Evolutionary conservation across 106 monocot genomes (phyloP), one percentile per base, ranked within the genome.

Genomic region (Dioscorea alata): DNA sequence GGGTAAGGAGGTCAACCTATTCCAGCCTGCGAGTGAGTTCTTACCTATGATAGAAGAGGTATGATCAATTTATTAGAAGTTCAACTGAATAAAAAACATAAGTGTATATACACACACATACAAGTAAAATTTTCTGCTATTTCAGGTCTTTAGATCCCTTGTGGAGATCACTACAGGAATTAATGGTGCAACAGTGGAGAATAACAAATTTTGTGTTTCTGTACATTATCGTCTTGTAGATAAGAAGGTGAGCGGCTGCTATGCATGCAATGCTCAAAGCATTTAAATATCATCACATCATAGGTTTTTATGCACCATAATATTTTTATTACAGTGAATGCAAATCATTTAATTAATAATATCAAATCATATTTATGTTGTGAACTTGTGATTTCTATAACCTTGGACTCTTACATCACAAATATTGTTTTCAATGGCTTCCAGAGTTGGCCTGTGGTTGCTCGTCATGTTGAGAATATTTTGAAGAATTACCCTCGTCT

Each of bases 201-300:
- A 92, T 57, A 92, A 92, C 56, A 92, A 85, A 57, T 92, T 87
- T 62, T 92, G 92, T 59, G 85, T 88, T 25, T 92, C 89, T 66
- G 90, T 94, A 63, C 94, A 94, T 81, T 94, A 94, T 66, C 94
- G 94, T 35, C 68, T 75, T 13, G 90, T 94, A 64, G 83, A 90
- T 60, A 66, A 74, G 75, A 77, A 82, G 84, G 93, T 89, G 74
- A 54, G 54, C 51, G 1, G 42, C 42, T 42, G 42, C 1, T 42
- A 42, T 6, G 5, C 6, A 10, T 42, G 9, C 10, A 42, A 10
- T 42, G 9, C 10, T 42, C 42, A 6, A 10, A 42, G 6, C 42
- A 42, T 42, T 42, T 42, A 6, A 42, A 42, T 28, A 28, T 28
- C 4, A 42, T 42, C 42, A 42, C 42, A 42, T 42, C 0, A 10